These are phyloP conservation scores for Penicillium sp. DNA, from an alignment of 2,329 filamentous ascomycete genomes.

Conservation along the genomic window DNA sequence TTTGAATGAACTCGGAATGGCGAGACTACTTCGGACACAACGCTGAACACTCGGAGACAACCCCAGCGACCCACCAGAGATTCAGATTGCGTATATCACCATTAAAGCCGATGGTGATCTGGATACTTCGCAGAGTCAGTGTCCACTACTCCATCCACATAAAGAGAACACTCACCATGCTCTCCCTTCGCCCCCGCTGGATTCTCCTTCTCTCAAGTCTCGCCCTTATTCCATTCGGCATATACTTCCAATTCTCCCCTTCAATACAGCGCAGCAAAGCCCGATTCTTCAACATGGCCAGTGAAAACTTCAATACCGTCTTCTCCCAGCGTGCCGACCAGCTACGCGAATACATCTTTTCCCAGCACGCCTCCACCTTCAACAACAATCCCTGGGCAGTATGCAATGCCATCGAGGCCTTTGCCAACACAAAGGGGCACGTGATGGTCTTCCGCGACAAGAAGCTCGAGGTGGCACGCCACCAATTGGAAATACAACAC, in stretches of 20 bases:
- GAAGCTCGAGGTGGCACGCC: constrained; percentile 32
- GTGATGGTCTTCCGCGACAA: constrained; percentile 39
- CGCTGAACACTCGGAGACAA: not conserved
- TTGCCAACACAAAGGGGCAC: constrained; percentile 29
- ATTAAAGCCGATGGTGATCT: not conserved
- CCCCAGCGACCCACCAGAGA: not conserved
- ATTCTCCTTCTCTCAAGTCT: not conserved
- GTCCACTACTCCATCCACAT: not conserved
- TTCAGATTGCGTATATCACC: constrained; percentile 1
- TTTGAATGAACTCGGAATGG: no score
- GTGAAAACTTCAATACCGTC: not conserved
- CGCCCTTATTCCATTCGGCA: constrained; percentile 9
- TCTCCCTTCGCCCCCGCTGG: not conserved
- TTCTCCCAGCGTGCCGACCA: constrained; percentile 15
- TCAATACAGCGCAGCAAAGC: constrained; percentile 10
- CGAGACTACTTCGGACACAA: no score
- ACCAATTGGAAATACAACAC: constrained; percentile 25
- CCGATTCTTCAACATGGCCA: constrained; percentile 3
- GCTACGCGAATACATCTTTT: constrained; percentile 27
- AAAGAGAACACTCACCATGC: not conserved
- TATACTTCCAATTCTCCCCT: constrained; percentile 2
- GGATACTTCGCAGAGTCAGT: not conserved
- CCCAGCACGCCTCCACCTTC: constrained; percentile 18
- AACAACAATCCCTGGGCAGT: constrained; percentile 34
- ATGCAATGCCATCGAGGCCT: constrained; percentile 37